Evolutionary conservation across 345 rosid species (phyloP).

Genomic region (Excoecaria agallocha): DNA sequence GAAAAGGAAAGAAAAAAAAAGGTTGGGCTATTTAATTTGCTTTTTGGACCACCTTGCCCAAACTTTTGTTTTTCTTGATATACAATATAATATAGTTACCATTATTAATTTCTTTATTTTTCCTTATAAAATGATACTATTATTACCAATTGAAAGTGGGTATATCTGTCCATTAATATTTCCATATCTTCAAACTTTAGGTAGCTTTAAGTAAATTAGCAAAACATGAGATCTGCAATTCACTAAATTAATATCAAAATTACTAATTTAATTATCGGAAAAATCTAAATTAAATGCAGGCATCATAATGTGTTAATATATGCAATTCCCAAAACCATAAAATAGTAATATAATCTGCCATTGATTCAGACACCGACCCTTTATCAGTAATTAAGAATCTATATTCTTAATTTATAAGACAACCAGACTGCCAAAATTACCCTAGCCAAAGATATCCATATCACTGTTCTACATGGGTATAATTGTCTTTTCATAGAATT

Average conservation of each 20-base stretch:
- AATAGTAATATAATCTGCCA: slow-evolving; percentile 19
- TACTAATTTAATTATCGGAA: slow-evolving; percentile 27
- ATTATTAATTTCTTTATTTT: no score
- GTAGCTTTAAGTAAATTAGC: slow-evolving; percentile 23
- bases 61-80: no score
- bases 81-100: no score
- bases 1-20: no score
- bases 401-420: background rate
- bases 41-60: no score
- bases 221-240: slow-evolving; percentile 1
- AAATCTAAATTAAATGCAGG: slow-evolving; percentile 28
- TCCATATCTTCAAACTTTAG: background rate
- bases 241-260: background rate
- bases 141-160: background rate
- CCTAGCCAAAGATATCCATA: background rate
- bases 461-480: background rate
- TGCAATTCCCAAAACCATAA: slow-evolving; percentile 36
- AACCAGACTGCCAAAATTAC: slow-evolving; percentile 1
- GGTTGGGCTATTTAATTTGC: no score
- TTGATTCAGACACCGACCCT: slow-evolving; percentile 20
- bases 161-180: background rate
- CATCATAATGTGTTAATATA: slow-evolving; percentile 15
- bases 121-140: background rate
- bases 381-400: background rate
- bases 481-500: slow-evolving; percentile 17